Base-by-base conservation (phyloP, 768 basidiomycete genomes). In the Tubosaeta sp. region DNA sequence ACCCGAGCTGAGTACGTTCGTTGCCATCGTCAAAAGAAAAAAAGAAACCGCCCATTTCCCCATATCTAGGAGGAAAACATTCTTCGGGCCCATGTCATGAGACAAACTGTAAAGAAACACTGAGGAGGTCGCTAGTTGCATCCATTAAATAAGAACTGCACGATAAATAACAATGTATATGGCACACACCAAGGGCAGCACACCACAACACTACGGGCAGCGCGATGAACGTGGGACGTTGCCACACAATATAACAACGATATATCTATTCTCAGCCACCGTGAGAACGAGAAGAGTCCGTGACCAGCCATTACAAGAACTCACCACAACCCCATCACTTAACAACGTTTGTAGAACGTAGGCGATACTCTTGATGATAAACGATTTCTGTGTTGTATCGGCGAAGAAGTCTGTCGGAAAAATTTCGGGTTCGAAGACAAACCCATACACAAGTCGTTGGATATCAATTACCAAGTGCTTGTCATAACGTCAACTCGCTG, bases 401-500 rank as follows among this genome's bases (percentile, higher is more conserved):
- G 59, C 60, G 52, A 71, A 69, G 49, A 63, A 71, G 3, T 46
- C 59, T 8, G 46, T 9, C 3, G 70, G 63, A 9, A 51, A 51
- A 9, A 22, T 57, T 22, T 51, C 47, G 9, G 63, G 54, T 42
- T 59, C 36, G 30, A 19, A 38, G 22, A 66, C 45, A n/a, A 71
- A 60, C 6, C 67, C 69, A 12, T 57, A 48, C 36, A 59, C n/a
- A 3, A 68, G 44, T 25, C 67, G 60, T 8, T 54, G 48, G 40
- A 64, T 57, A 49, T 66, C 56, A 14, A 62, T 45, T 12, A 18
- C 48, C 18, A 67, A 25, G 25, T 67, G 66, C 63, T 65, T 58
- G 2, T 51, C 53, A 45, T 3, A 19, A 16, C 14, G 14, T 57
- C 2, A 57, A 40, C 27, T 10, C 3, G 22, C n/a, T 22, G 43